Conservation (phyloP, 2,329 filamentous ascomycete genomes). For the Nakataea oryzae region DNA sequence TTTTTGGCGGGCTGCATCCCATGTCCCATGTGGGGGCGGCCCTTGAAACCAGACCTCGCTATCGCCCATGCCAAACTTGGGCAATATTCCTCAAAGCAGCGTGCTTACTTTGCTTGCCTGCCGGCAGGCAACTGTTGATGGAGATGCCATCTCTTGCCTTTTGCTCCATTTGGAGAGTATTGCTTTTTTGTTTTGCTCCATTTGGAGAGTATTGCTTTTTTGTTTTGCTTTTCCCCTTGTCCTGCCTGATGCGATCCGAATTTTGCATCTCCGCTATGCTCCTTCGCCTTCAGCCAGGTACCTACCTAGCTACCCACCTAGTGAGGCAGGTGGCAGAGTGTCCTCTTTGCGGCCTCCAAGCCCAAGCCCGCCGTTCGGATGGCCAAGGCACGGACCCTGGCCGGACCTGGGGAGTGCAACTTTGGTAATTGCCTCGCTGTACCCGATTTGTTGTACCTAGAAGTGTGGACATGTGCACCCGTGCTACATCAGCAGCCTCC, state of each 20-base stretch:
- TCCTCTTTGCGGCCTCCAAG: too few species aligned
- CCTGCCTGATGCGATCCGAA: not conserved
- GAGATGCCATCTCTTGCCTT: not conserved
- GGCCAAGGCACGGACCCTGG: too few species aligned
- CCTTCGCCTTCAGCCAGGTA: too few species aligned
- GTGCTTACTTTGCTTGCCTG: not conserved
- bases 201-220: too few species aligned
- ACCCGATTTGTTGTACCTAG: not conserved
- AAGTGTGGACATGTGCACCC: not conserved
- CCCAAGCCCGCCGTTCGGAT: too few species aligned
- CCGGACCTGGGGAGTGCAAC: not conserved
- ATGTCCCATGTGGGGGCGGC: too few species aligned
- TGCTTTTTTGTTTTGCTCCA: too few species aligned
- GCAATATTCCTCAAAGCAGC: not conserved
- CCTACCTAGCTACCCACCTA: too few species aligned
- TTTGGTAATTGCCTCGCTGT: not conserved
- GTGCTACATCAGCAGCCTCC: not conserved
- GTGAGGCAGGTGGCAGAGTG: too few species aligned
- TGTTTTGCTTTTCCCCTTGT: not conserved
- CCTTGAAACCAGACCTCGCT: not conserved
- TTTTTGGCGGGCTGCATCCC: not conserved
- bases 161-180: too few species aligned
- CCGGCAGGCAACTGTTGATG: not conserved
- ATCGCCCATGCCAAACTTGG: not conserved
- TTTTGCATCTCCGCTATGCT: not conserved